These are phyloP conservation scores for Lentinula boryana DNA, from an alignment of 768 basidiomycete genomes.

Conservation along the genomic window DNA sequence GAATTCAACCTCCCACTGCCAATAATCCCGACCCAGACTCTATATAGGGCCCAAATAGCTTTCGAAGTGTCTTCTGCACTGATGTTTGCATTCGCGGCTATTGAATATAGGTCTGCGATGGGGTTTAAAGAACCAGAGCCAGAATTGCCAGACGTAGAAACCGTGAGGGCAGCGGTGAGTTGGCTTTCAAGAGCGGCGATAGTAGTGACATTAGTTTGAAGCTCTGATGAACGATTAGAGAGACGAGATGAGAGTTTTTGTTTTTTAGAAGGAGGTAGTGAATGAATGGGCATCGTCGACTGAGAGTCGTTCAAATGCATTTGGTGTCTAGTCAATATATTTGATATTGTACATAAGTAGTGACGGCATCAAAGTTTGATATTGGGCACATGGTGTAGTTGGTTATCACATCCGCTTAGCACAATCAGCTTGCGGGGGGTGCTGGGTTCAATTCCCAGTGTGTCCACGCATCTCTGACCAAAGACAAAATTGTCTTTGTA, in stretches of 20 bases:
- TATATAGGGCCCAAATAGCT: slow-evolving; percentile 76
- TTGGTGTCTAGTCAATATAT: too few species aligned
- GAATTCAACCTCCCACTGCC: slow-evolving; percentile 48
- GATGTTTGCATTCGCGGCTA: slow-evolving; percentile 36
- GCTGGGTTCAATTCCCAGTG: not conserved
- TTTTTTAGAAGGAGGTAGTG: slow-evolving; percentile 5
- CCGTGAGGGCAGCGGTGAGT: slow-evolving; percentile 44
- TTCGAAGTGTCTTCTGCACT: slow-evolving; percentile 51
- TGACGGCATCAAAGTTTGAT: too few species aligned
- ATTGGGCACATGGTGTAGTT: slow-evolving; percentile 16
- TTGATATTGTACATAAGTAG: too few species aligned
- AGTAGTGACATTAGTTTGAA: not conserved
- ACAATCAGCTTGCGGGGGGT: not conserved
- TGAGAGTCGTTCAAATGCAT: not conserved
- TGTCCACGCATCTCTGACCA: not conserved
- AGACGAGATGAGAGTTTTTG: not conserved
- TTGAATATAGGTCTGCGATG: slow-evolving; percentile 65
- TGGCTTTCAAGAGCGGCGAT: slow-evolving; percentile 39
- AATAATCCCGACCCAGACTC: slow-evolving; percentile 66
- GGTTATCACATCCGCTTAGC: slow-evolving; percentile 24
- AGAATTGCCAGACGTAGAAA: slow-evolving; percentile 10
- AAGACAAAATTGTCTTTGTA: not conserved
- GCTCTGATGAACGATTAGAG: too few species aligned
- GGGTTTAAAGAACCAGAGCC: slow-evolving; percentile 66
- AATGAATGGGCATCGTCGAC: not conserved